These are phyloP conservation scores for Vachellia collinsii DNA, from an alignment of 306 rosid genomes.

Conservation along the genomic window DNA sequence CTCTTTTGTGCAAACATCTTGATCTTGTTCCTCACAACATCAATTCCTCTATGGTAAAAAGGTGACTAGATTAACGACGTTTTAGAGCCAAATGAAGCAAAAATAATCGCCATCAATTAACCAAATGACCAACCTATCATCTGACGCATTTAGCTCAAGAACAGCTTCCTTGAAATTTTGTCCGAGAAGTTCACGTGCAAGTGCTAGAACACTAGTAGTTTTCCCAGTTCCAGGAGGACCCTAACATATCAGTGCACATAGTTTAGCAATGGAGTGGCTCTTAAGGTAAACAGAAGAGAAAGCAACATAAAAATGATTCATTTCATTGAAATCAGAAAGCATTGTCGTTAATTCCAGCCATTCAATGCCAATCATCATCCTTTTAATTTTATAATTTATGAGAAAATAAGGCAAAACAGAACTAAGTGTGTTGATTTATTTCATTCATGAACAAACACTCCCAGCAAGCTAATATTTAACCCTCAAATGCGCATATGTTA, in stretches of 20 bases:
- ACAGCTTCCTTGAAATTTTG: conserved; percentile 86
- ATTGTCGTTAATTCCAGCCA: neutral
- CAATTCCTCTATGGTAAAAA: conserved; percentile 71
- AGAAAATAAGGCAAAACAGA: neutral
- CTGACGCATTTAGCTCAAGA: conserved; percentile 89
- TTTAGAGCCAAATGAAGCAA: neutral
- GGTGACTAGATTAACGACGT: neutral
- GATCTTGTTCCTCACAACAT: conserved; percentile 95
- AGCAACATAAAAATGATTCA: neutral
- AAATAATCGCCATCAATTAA: neutral
- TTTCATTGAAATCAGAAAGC: neutral
- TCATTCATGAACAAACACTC: neutral
- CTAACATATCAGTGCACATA: conserved; percentile 41
- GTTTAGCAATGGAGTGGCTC: conserved; percentile 27
- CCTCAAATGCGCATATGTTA: neutral
- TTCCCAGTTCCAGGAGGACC: conserved; percentile 98
- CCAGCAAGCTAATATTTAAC: neutral
- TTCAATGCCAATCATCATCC: neutral
- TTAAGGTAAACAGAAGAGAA: neutral
- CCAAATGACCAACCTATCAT: conserved; percentile 64
- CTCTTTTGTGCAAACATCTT: conserved; percentile 96
- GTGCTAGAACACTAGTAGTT: conserved; percentile 89
- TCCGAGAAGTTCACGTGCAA: conserved; percentile 84
- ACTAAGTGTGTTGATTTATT: neutral
- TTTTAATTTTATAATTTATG: neutral